Evolutionary conservation across 495 filamentous ascomycete genomes (phyloP), one percentile per base, ranked within the genome.

Genomic region (Corynascus novoguineensis): DNA sequence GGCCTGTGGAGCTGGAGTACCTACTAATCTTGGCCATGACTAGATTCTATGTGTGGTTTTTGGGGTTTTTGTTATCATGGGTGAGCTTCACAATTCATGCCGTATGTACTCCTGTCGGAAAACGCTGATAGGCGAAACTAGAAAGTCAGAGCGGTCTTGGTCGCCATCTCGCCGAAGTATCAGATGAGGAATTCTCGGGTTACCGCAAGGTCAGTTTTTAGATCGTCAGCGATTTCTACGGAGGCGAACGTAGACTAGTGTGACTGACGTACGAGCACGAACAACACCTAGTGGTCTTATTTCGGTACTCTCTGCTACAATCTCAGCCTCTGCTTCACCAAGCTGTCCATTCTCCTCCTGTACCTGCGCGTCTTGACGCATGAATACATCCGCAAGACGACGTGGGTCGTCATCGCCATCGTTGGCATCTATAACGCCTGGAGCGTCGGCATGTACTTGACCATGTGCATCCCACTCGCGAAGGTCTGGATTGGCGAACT

Each of bases 271-370:
- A 25, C 21, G 10, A 24, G n/a, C 2, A 19, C 4, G 27, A 17
- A 24, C 10, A n/a, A 25, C 35, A n/a, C 17, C 10, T n/a, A 54
- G 51, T 32, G 17, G n/a, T 17, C 25, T 4, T 54, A 34, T 5
- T 54, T 54, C 19, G n/a, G 28, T 11, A 24, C 38, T 0, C 3
- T 45, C 4, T 32, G 15, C 68, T 46, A 69, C 73, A 40, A 57
- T 17, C 25, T 58, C 15, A 57, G 53, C 53, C 53, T 52, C 42
- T 51, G 62, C 29, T 50, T 68, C 24, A 66, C 71, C 42, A 76
- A 76, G 58, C 49, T 71, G 6, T 74, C 73, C 4, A 58, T 78
- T n/a, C 62, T 78, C n/a, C 54, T 71, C 41, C 71, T 78, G 42
- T 78, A 77, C 48, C 53, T 69, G 1, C 74, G 70, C 22, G 74